A percentile compares a stretch with the other conserved stretches of the same genome.
Conservation (phyloP, 495 filamentous ascomycete species). For the Neurospora sp. region DNA sequence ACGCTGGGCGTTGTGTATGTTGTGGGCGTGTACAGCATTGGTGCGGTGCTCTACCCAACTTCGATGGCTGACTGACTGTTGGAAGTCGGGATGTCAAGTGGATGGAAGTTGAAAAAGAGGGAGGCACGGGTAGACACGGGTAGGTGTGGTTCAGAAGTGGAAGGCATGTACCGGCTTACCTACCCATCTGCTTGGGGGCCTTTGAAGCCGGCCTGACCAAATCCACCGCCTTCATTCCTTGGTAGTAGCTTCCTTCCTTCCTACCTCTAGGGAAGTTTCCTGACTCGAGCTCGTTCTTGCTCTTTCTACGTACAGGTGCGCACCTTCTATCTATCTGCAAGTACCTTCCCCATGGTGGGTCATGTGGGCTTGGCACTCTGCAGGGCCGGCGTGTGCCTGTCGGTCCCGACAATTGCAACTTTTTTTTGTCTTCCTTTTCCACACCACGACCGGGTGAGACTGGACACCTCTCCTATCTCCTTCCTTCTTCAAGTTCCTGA, state of each 20-base stretch:
- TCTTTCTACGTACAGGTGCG: background rate
- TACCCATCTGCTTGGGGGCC: no score
- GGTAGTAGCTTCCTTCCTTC: background rate
- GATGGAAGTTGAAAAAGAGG: background rate
- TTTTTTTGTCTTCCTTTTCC: background rate
- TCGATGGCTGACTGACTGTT: no score
- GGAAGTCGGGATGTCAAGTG: no score
- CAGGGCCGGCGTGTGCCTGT: background rate
- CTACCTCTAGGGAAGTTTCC: background rate
- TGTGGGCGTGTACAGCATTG: background rate
- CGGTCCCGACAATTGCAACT: background rate
- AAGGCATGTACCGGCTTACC: background rate
- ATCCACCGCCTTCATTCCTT: background rate
- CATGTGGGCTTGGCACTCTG: background rate
- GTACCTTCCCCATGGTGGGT: background rate
- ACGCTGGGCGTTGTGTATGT: background rate
- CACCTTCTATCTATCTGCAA: background rate
- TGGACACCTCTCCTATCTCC: no score
- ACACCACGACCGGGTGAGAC: no score
- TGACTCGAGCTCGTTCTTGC: background rate
- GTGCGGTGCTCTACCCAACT: no score
- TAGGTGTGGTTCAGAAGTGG: background rate
- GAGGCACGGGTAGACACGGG: background rate
- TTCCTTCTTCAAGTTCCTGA: no score
- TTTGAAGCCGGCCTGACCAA: background rate